Base-by-base conservation (phyloP, 352 stramenopile species). In the Globisporangium barbulae region DNA sequence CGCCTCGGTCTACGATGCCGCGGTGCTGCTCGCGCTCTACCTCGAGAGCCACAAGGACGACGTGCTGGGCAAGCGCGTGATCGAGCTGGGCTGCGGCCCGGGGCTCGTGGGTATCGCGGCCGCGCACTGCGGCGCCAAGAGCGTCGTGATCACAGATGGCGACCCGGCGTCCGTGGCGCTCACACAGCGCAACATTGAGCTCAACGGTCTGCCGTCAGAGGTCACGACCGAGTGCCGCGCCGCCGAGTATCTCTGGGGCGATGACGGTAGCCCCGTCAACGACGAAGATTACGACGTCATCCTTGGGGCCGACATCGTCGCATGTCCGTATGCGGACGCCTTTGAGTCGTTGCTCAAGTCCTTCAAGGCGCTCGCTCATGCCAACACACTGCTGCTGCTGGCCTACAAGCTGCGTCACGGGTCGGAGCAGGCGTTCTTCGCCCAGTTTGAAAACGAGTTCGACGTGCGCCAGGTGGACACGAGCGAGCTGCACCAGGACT, bases 1-100 rank as follows among this genome's bases (percentile, higher is more conserved):
- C 19, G 86, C 84, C 50, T 91, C 85, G 5, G 85, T 95, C 39
- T 95, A 95, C 66, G 83, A 93, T 33, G 82, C 84, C 6, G 83
- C 86, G 9, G 72, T 95, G 58, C 70, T 79, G n/a, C 70, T 95
- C 50, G 87, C 86, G 28, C 70, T 93, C n/a, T 95, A 89, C 61
- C 62, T 95, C 3, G 81, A 86, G 31, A 63, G 72, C 50, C 74
- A 88, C 73, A 72, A 61, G 25, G 74, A 85, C 25, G 37, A 74
- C 21, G 68, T 95, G 21, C 48, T 68, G 25, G 59, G 64, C n/a
- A 88, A 88, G 30, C 74, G 77, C 3, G 73, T 93, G 17, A 66
- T 95, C 21, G 86, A 95, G 64, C 69, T 95, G 8, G 86, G 86
- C 8, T 89, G 78, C 28, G 86, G 86, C 0, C 81, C 85, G 9